Conservation (phyloP, 2,329 filamentous ascomycete species). For the Aureobasidium sp. region DNA sequence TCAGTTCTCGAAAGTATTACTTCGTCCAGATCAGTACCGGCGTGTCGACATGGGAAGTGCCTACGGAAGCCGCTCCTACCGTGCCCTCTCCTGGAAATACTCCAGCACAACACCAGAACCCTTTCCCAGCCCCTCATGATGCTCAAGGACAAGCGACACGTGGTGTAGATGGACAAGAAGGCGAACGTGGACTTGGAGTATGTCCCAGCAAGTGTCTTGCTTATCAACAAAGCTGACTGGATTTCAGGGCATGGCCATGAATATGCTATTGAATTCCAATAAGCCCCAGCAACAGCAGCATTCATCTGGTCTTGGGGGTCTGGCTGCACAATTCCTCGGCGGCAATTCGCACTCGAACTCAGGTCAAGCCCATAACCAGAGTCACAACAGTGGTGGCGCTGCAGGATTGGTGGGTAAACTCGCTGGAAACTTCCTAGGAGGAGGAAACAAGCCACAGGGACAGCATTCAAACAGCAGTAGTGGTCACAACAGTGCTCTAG, state of each 20-base stretch:
- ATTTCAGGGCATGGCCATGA: slow-evolving; percentile 22
- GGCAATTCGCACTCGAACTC: slow-evolving; percentile 17
- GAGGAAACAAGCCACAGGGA: slow-evolving; percentile 18
- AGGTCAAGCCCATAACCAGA: slow-evolving; percentile 14
- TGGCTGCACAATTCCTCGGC: slow-evolving; percentile 28
- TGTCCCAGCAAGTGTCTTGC: not conserved
- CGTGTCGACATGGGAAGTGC: slow-evolving; percentile 35
- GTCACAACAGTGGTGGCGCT: slow-evolving; percentile 14
- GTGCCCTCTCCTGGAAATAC: slow-evolving; percentile 33
- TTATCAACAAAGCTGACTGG: not conserved
- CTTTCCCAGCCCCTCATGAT: slow-evolving; percentile 28
- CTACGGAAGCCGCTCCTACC: slow-evolving; percentile 32
- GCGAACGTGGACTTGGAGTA: slow-evolving; percentile 24
- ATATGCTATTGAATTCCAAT: slow-evolving; percentile 24
- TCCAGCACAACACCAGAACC: slow-evolving; percentile 29
- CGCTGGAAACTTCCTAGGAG: slow-evolving; percentile 20
- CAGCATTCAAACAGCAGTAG: slow-evolving; percentile 8
- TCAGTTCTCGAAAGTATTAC: slow-evolving; percentile 36
- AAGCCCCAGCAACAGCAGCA: slow-evolving; percentile 23
- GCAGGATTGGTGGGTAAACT: slow-evolving; percentile 22
- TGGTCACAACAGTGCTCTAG: slow-evolving; percentile 18
- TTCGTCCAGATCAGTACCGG: slow-evolving; percentile 37
- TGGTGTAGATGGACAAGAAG: slow-evolving; percentile 22
- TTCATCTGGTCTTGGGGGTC: slow-evolving; percentile 23
- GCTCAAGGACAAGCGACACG: slow-evolving; percentile 20